A percentile compares a stretch with the other conserved stretches of the same genome.
Evolutionary conservation across 345 rosid genomes (phyloP).

Genomic region (Pistacia integerrima): DNA sequence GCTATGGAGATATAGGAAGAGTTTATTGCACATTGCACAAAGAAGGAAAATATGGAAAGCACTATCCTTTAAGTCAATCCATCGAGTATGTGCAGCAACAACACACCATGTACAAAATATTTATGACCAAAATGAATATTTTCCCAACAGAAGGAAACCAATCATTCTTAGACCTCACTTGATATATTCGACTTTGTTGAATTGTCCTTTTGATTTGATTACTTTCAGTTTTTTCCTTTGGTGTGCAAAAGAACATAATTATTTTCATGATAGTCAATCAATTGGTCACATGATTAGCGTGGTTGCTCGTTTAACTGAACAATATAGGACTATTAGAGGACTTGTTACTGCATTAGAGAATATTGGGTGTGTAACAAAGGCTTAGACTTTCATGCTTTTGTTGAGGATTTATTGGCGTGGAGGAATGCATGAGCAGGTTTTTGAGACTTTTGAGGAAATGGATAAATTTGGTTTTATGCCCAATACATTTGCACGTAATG

Average conservation of each 20-base stretch:
- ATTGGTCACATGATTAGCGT: constrained; percentile 53
- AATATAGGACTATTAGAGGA: constrained; percentile 31
- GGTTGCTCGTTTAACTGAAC: constrained; percentile 40
- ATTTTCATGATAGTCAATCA: constrained; percentile 48
- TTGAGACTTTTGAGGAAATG: constrained; percentile 57
- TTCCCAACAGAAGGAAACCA: constrained; percentile 11
- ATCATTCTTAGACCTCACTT: constrained; percentile 41
- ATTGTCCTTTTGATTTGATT: constrained; percentile 61
- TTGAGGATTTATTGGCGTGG: constrained; percentile 79
- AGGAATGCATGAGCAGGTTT: constrained; percentile 45
- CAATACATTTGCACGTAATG: constrained; percentile 59
- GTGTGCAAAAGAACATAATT: constrained; percentile 52
- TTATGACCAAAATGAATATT: neutral
- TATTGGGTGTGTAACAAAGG: constrained; percentile 46
- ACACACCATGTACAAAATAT: neutral
- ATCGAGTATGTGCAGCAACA: constrained; percentile 13
- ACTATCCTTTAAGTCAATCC: constrained; percentile 25
- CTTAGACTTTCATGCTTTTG: constrained; percentile 54
- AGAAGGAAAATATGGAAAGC: constrained; percentile 18
- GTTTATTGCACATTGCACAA: constrained; percentile 18
- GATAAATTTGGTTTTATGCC: constrained; percentile 48
- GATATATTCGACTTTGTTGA: constrained; percentile 44
- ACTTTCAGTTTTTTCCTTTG: constrained; percentile 62
- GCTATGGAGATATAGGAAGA: constrained; percentile 46
- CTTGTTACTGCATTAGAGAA: constrained; percentile 42